Evolutionary conservation across 1,284 basidiomycete genomes (phyloP), one percentile per base, ranked within the genome.

Genomic region (Leccinum ponderosum): DNA sequence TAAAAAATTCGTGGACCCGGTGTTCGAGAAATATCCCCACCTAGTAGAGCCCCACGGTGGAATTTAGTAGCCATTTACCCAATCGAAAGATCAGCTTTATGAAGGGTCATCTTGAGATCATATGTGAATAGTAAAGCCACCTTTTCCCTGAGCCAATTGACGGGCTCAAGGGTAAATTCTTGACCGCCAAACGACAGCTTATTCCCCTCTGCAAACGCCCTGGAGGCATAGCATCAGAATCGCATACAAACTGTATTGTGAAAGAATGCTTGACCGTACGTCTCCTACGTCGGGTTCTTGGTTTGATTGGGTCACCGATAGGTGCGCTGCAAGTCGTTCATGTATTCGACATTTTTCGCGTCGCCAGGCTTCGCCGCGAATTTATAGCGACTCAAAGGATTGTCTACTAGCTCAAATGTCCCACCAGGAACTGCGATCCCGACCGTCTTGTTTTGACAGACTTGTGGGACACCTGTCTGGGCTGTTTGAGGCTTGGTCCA

Each of bases 321-420:
- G 27, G 27, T 67, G 17, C 66, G 63, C 0, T 47, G 4, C 66
- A 66, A 67, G 0, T 44, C 9, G 14, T 8, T 31, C 63, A 69
- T 63, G 22, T 69, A 67, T 54, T 52, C 47, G 7, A 56, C 1
- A 37, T 29, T 44, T 6, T 14, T 0, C 3, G 25, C 22, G 14
- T 0, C 1, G 4, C 67, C 67, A 22, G 27, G 66, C 3, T 37
- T 39, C 29, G 1, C 8, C 25, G 62, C 22, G 3, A 17, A 66
- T 1, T 14, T 17, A 48, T 68, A 68, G 8, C 68, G 64, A 37
- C 64, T 66, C 57, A 68, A 54, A 1, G 65, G 66, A 42, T 66
- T 68, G 12, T 31, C 4, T 6, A 66, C 56, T 27, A 5, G 17
- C 2, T 2, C 7, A 1, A 3, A 9, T 12, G 47, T n/a, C 33